Evolutionary conservation across 2,329 filamentous ascomycete species (phyloP).

Genomic region (Microcyclospora tardicrescens): DNA sequence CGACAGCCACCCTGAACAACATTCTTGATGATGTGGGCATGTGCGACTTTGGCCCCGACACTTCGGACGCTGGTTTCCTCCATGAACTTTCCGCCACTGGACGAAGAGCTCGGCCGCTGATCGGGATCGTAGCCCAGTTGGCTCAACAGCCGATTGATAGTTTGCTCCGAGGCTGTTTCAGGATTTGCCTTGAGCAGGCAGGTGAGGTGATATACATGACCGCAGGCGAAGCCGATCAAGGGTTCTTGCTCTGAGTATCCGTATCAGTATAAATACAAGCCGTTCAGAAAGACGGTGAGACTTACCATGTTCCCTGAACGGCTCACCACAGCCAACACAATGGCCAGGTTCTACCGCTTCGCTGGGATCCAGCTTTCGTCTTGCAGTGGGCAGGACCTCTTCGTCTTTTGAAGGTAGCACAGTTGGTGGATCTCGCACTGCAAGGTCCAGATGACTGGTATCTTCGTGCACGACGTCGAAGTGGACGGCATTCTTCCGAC

Average conservation of each 20-base stretch:
- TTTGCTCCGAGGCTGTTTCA: conserved; percentile 25
- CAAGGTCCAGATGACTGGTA: conserved; percentile 20
- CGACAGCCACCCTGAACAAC: conserved; percentile 36
- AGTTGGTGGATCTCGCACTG: conserved; percentile 19
- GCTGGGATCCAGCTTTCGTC: conserved; percentile 14
- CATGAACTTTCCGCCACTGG: conserved; percentile 22
- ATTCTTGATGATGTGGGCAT: conserved; percentile 64
- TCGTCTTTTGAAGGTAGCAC: conserved; percentile 10
- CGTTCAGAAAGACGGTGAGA: conserved; percentile 1
- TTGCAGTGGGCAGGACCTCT: conserved; percentile 11
- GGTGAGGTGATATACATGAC: conserved; percentile 66
- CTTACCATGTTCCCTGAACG: conserved; percentile 27
- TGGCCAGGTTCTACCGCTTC: conserved; percentile 21
- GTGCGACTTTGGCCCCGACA: conserved; percentile 76
- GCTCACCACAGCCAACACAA: conserved; percentile 27
- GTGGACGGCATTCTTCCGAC: conserved; percentile 74
- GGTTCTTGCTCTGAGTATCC: conserved; percentile 47
- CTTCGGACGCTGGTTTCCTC: conserved; percentile 42
- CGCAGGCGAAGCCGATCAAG: conserved; percentile 67
- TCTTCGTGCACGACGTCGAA: conserved; percentile 53
- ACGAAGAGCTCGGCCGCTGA: conserved; percentile 9
- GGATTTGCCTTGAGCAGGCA: conserved; percentile 46
- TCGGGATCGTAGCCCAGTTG: conserved; percentile 28
- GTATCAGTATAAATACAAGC: background rate
- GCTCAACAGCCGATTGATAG: conserved; percentile 19